Conservation (phyloP, 139 green algal genomes). For the Coccomyxa sp. region DNA sequence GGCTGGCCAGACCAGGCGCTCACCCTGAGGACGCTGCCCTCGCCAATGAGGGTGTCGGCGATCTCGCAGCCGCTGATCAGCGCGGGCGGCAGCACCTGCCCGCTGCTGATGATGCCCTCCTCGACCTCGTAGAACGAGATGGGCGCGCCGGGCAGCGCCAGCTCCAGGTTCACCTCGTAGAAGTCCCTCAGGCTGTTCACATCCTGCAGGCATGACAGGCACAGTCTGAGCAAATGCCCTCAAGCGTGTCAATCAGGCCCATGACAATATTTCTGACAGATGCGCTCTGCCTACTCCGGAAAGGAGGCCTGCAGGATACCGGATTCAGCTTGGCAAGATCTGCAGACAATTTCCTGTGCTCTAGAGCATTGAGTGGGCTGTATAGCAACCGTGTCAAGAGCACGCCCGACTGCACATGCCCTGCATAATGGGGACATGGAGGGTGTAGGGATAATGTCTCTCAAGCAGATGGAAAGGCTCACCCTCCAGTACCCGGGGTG, state of each 20-base stretch:
- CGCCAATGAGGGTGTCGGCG: slow-evolving; percentile 49
- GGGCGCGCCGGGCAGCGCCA: slow-evolving; percentile 29
- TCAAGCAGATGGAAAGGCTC: slow-evolving; percentile 18
- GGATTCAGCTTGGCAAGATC: too few species aligned
- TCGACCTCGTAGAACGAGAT: slow-evolving; percentile 38
- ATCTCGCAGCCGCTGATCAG: slow-evolving; percentile 50
- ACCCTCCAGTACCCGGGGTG: slow-evolving; percentile 81
- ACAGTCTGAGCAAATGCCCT: too few species aligned
- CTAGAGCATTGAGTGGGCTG: too few species aligned
- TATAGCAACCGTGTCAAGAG: too few species aligned
- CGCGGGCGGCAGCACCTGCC: slow-evolving; percentile 55
- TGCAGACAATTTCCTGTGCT: too few species aligned
- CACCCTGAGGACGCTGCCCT: slow-evolving; percentile 57
- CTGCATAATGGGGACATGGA: too few species aligned
- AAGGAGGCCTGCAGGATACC: too few species aligned
- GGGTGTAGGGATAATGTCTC: too few species aligned
- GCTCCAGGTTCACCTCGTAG: slow-evolving; percentile 72
- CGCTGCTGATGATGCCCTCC: slow-evolving; percentile 54
- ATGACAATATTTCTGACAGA: too few species aligned
- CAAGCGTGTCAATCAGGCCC: too few species aligned
- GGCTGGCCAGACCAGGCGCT: neutral
- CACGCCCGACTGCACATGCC: too few species aligned
- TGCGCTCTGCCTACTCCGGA: too few species aligned
- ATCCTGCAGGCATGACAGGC: slow-evolving; percentile 27
- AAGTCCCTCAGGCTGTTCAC: slow-evolving; percentile 63